These are phyloP conservation scores for Stentor roeselii DNA, from an alignment of 73 alveolate genomes.

Conservation along the genomic window DNA sequence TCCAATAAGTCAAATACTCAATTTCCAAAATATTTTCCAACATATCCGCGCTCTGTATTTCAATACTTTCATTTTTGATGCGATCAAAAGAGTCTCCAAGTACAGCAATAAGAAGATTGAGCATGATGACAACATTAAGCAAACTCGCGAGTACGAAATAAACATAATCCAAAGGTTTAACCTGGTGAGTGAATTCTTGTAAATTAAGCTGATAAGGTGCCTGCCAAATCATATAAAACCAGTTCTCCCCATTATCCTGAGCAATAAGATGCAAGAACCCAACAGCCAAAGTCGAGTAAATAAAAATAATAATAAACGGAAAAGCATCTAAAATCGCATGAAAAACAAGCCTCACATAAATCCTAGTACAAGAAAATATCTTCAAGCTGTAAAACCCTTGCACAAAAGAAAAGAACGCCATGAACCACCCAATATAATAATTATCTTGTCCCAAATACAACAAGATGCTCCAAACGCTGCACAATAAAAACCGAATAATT, in stretches of 20 bases:
- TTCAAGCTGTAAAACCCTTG: background rate
- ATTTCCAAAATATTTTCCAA: background rate
- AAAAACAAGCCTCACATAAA: background rate
- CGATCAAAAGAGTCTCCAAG: background rate
- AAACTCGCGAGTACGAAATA: background rate
- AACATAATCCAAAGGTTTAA: background rate
- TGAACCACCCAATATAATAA: background rate
- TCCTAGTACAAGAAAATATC: background rate
- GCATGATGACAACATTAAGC: background rate
- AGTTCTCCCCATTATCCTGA: no score
- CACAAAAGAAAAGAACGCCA: background rate
- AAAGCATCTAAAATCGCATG: background rate
- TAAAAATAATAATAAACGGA: background rate
- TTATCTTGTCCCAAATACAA: background rate
- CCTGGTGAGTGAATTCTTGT: no score
- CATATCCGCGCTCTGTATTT: background rate
- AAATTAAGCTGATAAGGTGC: conserved; percentile 6
- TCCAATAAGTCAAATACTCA: background rate
- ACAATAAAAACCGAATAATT: background rate
- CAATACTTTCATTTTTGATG: background rate
- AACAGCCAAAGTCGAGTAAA: background rate
- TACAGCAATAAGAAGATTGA: background rate
- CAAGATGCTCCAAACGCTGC: background rate
- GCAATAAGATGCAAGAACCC: background rate
- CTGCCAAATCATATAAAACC: background rate